phyloP scores from a whole-genome alignment of 306 rosid species.

The Calophaca sinica region DNA sequence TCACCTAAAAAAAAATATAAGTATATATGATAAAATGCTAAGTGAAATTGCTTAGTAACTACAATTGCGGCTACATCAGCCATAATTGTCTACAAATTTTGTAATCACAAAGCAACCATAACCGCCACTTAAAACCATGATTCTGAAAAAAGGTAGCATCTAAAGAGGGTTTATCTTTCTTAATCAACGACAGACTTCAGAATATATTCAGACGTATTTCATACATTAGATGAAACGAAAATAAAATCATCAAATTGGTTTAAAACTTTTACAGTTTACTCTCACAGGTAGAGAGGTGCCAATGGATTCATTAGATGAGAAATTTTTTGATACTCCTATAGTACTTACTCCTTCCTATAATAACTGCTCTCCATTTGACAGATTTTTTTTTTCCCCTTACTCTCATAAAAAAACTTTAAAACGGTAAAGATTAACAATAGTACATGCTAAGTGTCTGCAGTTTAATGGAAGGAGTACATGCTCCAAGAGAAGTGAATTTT shows the following conservation, averaged over 20 bases:
- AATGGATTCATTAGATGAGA: conserved; percentile 1
- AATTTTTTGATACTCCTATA: too few species aligned
- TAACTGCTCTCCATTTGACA: too few species aligned
- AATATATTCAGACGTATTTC: conserved; percentile 22
- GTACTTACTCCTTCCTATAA: too few species aligned
- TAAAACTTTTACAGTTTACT: conserved; percentile 7
- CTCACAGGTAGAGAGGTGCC: not conserved
- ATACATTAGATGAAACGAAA: conserved; percentile 17
- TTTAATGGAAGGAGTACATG: too few species aligned
- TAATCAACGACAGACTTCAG: not conserved
- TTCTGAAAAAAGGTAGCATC: conserved; percentile 3
- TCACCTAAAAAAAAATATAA: not conserved
- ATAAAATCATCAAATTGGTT: not conserved
- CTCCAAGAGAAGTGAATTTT: too few species aligned
- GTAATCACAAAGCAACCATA: conserved; percentile 6
- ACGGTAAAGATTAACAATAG: too few species aligned
- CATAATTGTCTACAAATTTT: not conserved
- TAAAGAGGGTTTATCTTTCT: conserved; percentile 2
- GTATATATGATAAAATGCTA: not conserved
- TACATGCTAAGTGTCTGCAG: too few species aligned
- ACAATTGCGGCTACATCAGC: not conserved
- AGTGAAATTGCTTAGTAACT: not conserved
- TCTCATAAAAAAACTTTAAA: too few species aligned
- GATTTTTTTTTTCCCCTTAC: too few species aligned
- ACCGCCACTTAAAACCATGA: not conserved